Conservation (phyloP, 148 eudicot genomes). For the Arctostaphylos glauca region DNA sequence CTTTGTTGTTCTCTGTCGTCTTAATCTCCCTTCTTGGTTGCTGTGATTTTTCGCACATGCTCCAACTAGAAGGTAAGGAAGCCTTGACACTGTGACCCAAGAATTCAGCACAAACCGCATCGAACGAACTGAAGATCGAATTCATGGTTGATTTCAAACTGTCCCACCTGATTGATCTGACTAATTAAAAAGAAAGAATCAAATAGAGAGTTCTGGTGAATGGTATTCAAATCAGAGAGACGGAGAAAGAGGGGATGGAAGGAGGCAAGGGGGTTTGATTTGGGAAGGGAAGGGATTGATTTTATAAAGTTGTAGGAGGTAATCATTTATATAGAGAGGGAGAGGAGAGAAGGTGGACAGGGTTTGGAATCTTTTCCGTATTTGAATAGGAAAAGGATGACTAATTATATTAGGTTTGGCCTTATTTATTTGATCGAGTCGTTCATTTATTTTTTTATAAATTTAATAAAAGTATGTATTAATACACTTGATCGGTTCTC, state of each 20-base stretch:
- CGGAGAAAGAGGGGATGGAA: not conserved
- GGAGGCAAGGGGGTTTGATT: not conserved
- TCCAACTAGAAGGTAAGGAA: not conserved
- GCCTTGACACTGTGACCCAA: constrained; percentile 19
- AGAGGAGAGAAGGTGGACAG: not conserved
- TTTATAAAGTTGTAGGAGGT: not conserved
- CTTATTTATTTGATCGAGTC: too few relatives aligned
- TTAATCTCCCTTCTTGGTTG: not conserved
- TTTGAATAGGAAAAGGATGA: too few relatives aligned
- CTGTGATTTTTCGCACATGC: not conserved
- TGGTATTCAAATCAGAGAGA: not conserved
- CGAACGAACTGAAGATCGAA: constrained; percentile 44
- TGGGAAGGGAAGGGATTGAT: not conserved
- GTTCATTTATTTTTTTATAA: too few relatives aligned
- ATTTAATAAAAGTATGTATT: too few relatives aligned
- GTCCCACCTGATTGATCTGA: not conserved
- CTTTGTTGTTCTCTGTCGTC: not conserved
- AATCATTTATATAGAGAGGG: not conserved
- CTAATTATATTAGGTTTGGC: too few relatives aligned
- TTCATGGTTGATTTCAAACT: constrained; percentile 23
- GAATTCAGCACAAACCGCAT: constrained; percentile 31
- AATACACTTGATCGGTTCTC: too few relatives aligned
- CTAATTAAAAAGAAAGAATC: not conserved
- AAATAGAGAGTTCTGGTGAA: too few relatives aligned
- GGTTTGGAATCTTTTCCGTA: not conserved